Conservation (phyloP, 495 filamentous ascomycete species). For the Annulohypoxylon moriforme region DNA sequence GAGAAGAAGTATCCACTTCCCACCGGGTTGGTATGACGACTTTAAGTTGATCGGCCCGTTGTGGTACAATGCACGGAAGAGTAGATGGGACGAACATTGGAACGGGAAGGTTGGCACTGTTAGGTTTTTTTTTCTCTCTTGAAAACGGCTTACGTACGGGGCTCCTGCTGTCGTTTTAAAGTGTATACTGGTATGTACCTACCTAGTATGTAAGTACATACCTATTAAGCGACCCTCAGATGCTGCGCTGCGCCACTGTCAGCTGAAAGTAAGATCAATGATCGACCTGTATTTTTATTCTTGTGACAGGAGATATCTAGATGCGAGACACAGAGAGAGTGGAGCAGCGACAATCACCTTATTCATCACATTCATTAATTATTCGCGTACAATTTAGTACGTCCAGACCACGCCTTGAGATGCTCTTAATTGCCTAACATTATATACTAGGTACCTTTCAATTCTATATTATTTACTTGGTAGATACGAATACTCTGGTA, state of each 20-base stretch:
- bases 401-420: not conserved
- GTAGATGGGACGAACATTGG: conserved; percentile 4
- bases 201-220: not conserved
- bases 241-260: conserved; percentile 12
- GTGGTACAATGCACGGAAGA: conserved; percentile 9
- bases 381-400: not conserved
- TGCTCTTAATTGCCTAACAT: not conserved
- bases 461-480: not conserved
- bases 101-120: conserved; percentile 1
- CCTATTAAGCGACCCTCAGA: not conserved
- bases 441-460: not conserved
- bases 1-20: conserved; percentile 7
- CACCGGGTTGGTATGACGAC: conserved; percentile 21
- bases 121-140: not conserved
- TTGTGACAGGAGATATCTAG: conserved; percentile 1
- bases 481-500: too few species aligned
- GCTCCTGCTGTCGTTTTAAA: not conserved
- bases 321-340: conserved; percentile 2
- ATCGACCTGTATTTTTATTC: not conserved
- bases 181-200: not conserved
- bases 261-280: conserved; percentile 3
- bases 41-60: conserved; percentile 18
- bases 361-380: not conserved
- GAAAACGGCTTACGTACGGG: not conserved
- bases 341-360: not conserved